These are phyloP conservation scores for Corylus americana DNA, from an alignment of 306 rosid genomes.

Conservation along the genomic window DNA sequence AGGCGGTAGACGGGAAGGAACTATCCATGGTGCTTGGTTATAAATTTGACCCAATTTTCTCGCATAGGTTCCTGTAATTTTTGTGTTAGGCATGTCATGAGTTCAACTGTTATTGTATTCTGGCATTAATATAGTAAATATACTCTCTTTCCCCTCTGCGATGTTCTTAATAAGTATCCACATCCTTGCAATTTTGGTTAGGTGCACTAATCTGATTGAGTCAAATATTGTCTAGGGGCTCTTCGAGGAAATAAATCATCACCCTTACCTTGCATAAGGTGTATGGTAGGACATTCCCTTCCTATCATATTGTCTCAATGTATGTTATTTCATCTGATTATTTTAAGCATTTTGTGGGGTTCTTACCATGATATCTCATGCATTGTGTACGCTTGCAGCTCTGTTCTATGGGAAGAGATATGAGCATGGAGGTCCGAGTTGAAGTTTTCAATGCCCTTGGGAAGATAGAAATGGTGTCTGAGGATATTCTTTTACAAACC, in stretches of 20 bases:
- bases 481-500: constrained; percentile 79
- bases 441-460: constrained; percentile 67
- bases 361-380: constrained; percentile 21
- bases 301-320: constrained; percentile 10
- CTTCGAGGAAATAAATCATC: constrained; percentile 27
- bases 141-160: background rate
- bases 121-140: background rate
- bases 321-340: constrained; percentile 23
- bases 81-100: background rate
- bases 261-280: constrained; percentile 22
- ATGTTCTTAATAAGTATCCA: background rate
- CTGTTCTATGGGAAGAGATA: constrained; percentile 85
- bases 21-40: background rate
- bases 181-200: background rate
- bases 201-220: constrained; percentile 10
- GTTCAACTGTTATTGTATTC: background rate
- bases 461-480: constrained; percentile 61
- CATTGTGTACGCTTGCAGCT: constrained; percentile 53
- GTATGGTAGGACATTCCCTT: constrained; percentile 35
- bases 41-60: background rate
- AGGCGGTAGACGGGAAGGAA: background rate
- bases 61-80: background rate
- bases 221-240: constrained; percentile 34
- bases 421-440: constrained; percentile 77
- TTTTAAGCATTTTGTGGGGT: constrained; percentile 18